phyloP scores from a whole-genome alignment of 2,329 filamentous ascomycete species.

The Colletotrichum nymphaeae region DNA sequence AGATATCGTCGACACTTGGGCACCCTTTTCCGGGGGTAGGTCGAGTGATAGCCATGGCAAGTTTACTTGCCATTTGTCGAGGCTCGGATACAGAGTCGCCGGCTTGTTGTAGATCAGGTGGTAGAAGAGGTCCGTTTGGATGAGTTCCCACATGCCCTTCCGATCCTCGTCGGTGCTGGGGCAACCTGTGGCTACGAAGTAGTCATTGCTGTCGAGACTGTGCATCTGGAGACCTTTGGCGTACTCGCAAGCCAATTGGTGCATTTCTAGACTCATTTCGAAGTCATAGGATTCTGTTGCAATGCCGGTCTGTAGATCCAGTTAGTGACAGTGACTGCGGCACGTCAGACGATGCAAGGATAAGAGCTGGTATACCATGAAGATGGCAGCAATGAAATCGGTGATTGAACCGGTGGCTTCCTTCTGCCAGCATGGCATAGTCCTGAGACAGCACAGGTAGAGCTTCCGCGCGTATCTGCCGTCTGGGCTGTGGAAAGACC shows the following conservation, averaged over 20 bases:
- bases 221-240: conserved; percentile 45
- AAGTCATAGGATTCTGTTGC: conserved; percentile 46
- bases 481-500: conserved; percentile 16
- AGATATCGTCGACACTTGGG: conserved; percentile 40
- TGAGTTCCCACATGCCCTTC: conserved; percentile 46
- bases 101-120: conserved; percentile 46
- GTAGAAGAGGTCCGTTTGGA: conserved; percentile 47
- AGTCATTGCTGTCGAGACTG: conserved; percentile 42
- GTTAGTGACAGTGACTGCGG: fast-evolving
- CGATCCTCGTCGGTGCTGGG: conserved; percentile 39
- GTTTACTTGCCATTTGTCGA: conserved; percentile 46
- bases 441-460: conserved; percentile 45
- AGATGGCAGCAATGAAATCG: conserved; percentile 45
- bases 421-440: conserved; percentile 43
- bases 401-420: conserved; percentile 45
- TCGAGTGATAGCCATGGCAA: conserved; percentile 44
- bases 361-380: conserved; percentile 37
- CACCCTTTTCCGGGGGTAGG: conserved; percentile 35
- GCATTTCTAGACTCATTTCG: conserved; percentile 44
- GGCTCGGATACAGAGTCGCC: conserved; percentile 39
- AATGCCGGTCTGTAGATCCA: conserved; percentile 39
- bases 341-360: background rate
- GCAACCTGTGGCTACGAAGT: conserved; percentile 9
- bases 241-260: conserved; percentile 44
- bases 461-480: conserved; percentile 40